These are phyloP conservation scores for Sporothrix sp. DNA, from an alignment of 2,329 filamentous ascomycete species.

Conservation along the genomic window DNA sequence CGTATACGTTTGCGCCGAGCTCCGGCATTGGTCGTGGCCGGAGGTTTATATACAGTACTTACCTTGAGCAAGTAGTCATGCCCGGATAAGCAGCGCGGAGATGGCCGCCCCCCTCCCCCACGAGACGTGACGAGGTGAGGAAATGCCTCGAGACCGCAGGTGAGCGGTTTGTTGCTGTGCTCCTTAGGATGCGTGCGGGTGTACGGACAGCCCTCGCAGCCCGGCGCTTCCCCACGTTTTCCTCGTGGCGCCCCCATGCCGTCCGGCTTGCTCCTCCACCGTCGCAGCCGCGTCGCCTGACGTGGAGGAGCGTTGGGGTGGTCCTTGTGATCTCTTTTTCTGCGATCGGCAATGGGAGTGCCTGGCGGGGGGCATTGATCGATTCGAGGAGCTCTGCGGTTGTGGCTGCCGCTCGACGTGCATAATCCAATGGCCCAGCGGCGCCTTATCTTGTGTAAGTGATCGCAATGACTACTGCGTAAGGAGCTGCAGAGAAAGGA, in stretches of 20 bases:
- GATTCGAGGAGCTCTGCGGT: neutral
- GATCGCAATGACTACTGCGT: neutral
- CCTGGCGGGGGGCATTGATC: neutral
- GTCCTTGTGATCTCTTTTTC: neutral
- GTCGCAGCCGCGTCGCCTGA: neutral
- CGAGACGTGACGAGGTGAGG: neutral
- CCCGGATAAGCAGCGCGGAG: too few species aligned
- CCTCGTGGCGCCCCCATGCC: neutral
- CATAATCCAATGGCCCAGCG: constrained; percentile 13
- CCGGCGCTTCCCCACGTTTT: constrained; percentile 1
- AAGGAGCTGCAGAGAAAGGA: neutral
- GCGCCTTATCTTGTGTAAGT: constrained; percentile 14
- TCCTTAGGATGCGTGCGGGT: neutral
- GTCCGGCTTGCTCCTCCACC: neutral
- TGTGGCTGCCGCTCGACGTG: neutral
- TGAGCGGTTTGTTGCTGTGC: neutral
- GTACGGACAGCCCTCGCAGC: neutral
- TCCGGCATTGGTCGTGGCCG: too few species aligned
- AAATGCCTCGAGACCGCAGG: neutral
- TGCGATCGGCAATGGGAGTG: neutral
- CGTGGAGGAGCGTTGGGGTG: neutral
- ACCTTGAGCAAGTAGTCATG: neutral
- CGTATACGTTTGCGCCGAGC: too few species aligned
- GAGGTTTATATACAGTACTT: too few species aligned
- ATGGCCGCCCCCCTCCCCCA: too few species aligned